These are phyloP conservation scores for Magnusiomyces clavatus DNA, from an alignment of 1,139 yeast species.

Conservation along the genomic window DNA sequence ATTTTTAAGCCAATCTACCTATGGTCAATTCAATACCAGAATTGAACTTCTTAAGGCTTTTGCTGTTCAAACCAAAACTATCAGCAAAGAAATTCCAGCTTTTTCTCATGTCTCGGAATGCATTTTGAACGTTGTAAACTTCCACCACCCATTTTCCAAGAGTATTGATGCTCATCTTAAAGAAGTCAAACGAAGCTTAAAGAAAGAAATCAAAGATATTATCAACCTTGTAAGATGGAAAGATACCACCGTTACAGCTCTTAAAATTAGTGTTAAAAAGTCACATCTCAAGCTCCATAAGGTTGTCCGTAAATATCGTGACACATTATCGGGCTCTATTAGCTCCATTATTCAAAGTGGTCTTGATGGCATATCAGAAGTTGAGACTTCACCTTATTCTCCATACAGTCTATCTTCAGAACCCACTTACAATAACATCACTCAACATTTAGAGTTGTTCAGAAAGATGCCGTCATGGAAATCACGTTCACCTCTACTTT, in stretches of 20 bases:
- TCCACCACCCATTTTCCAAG: slow-evolving; percentile 57
- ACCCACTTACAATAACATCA: slow-evolving; percentile 12
- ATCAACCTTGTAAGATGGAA: slow-evolving; percentile 93
- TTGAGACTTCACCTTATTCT: slow-evolving; percentile 16
- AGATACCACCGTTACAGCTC: slow-evolving; percentile 87
- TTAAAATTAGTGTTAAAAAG: slow-evolving; percentile 84
- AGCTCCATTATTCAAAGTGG: slow-evolving; percentile 38
- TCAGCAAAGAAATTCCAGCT: slow-evolving; percentile 12
- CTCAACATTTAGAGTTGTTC: slow-evolving; percentile 19
- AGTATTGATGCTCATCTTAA: slow-evolving; percentile 41
- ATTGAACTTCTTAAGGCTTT: slow-evolving; percentile 57
- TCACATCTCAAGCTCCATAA: slow-evolving; percentile 84
- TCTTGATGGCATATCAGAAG: slow-evolving; percentile 10
- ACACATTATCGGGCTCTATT: slow-evolving; percentile 48
- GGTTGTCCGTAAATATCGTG: slow-evolving; percentile 74
- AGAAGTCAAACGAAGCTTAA: slow-evolving; percentile 46
- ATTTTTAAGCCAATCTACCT: slow-evolving; percentile 66
- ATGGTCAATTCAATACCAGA: slow-evolving; percentile 63
- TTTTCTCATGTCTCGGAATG: slow-evolving; percentile 34
- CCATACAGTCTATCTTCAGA: slow-evolving; percentile 6
- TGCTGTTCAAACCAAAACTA: slow-evolving; percentile 37
- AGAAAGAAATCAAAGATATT: slow-evolving; percentile 76
- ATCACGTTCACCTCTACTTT: slow-evolving; percentile 49
- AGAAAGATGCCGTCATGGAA: slow-evolving; percentile 40
- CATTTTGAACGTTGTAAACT: slow-evolving; percentile 53